Evolutionary conservation across 164 flowering plant species (phyloP).

Genomic region (Tetrastigma voinierianum): DNA sequence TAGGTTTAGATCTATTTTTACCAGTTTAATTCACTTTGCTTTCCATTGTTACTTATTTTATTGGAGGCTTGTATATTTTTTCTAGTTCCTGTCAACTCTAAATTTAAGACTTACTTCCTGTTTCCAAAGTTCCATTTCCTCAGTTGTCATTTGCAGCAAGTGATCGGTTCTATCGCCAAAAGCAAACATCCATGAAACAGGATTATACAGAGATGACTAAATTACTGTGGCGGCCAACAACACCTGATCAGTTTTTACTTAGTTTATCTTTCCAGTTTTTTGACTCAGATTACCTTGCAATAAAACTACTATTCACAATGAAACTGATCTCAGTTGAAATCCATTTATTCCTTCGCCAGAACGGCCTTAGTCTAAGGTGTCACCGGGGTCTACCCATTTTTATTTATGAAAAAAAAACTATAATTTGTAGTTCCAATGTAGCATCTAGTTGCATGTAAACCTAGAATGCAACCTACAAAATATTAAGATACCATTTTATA

Average conservation of each 20-base stretch:
- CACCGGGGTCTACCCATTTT: no score
- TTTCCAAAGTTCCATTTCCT: slow-evolving; percentile 18
- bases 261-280: background rate
- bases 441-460: background rate
- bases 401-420: background rate
- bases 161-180: slow-evolving; percentile 91
- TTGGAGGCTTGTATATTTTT: background rate
- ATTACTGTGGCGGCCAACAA: slow-evolving; percentile 59
- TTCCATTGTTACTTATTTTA: background rate
- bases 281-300: background rate
- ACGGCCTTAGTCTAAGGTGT: no score
- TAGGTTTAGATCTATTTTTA: slow-evolving; percentile 72
- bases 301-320: background rate
- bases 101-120: background rate
- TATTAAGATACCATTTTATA: no score
- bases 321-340: background rate
- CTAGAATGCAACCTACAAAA: no score
- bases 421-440: background rate
- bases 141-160: slow-evolving; percentile 35
- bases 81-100: background rate
- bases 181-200: slow-evolving; percentile 98
- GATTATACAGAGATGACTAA: slow-evolving; percentile 86
- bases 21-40: slow-evolving; percentile 5
- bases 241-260: background rate
- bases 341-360: background rate